Percentiles rank a stretch among this genome's conserved stretches.
Conservation (phyloP, 2,329 filamentous ascomycete species). For the Hirsutella rhossiliensis region DNA sequence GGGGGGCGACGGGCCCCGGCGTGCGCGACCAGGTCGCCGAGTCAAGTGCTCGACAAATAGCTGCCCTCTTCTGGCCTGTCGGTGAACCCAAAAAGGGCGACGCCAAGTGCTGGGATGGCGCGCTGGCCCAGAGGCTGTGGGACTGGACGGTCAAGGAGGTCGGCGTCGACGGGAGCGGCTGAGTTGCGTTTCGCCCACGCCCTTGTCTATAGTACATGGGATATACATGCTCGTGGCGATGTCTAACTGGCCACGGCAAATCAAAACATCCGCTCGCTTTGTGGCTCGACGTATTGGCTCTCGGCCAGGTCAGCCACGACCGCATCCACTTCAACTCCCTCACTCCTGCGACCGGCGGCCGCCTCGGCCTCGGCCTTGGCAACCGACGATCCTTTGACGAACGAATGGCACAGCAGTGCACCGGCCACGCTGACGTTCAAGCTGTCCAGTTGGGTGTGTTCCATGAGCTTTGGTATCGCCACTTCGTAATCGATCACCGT, state of each 20-base stretch:
- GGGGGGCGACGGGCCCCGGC: slow-evolving; percentile 14
- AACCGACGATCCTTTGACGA: slow-evolving; percentile 33
- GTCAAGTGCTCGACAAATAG: slow-evolving; percentile 2
- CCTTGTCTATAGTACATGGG: too few species aligned
- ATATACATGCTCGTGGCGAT: too few species aligned
- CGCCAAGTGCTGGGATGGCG: slow-evolving; percentile 9
- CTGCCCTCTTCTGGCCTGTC: slow-evolving; percentile 14
- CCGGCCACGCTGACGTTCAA: slow-evolving; percentile 88
- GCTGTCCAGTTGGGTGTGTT: slow-evolving; percentile 60
- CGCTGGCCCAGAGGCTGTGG: slow-evolving; percentile 23
- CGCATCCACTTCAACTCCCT: background rate
- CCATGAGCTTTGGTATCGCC: slow-evolving; percentile 48
- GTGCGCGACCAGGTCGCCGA: slow-evolving; percentile 5
- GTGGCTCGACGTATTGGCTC: background rate
- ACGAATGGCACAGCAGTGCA: slow-evolving; percentile 48
- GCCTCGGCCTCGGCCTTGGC: slow-evolving; percentile 5
- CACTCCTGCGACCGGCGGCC: background rate
- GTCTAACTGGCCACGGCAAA: background rate
- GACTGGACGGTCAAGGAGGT: slow-evolving; percentile 18
- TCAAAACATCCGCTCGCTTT: background rate
- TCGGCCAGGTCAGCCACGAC: background rate
- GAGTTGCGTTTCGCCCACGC: too few species aligned
- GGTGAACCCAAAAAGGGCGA: slow-evolving; percentile 10
- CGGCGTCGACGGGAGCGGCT: background rate
- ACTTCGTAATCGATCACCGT: slow-evolving; percentile 53